Conservation (phyloP, 1,284 basidiomycete genomes). For the Quambalaria eucalypti region DNA sequence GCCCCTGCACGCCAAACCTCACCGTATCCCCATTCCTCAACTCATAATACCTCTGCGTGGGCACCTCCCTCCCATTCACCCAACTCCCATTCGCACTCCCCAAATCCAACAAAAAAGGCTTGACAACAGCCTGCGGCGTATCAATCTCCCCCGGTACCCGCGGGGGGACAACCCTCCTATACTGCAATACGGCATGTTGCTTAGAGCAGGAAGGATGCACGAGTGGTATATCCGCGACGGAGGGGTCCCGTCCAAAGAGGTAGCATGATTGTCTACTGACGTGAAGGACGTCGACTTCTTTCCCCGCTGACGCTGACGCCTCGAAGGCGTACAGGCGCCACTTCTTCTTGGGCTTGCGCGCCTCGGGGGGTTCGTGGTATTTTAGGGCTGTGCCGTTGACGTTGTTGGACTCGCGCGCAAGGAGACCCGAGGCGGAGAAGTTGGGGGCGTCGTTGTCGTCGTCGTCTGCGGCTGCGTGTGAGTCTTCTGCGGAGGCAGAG, state of each 20-base stretch:
- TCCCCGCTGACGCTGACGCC: no score
- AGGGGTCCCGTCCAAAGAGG: constrained; percentile 76
- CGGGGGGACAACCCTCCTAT: constrained; percentile 41
- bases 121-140: not conserved
- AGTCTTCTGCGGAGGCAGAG: not conserved
- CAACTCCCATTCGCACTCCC: not conserved
- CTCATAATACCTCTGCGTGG: not conserved
- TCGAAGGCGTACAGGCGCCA: constrained; percentile 98
- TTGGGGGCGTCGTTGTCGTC: constrained; percentile 54
- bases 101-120: not conserved
- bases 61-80: not conserved
- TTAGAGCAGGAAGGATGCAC: constrained; percentile 97
- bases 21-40: not conserved
- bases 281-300: constrained; percentile 81
- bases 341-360: constrained; percentile 73
- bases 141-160: not conserved
- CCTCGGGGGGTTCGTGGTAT: constrained; percentile 98
- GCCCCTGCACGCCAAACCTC: no score
- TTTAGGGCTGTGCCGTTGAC: constrained; percentile 81
- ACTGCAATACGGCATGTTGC: constrained; percentile 94
- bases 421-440: constrained; percentile 74
- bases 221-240: constrained; percentile 63
- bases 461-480: not conserved
- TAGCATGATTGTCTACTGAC: constrained; percentile 89
- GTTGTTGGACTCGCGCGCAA: constrained; percentile 66